Conservation (phyloP, 2,329 filamentous ascomycete genomes). For the Purpureocillium lavendulum region DNA sequence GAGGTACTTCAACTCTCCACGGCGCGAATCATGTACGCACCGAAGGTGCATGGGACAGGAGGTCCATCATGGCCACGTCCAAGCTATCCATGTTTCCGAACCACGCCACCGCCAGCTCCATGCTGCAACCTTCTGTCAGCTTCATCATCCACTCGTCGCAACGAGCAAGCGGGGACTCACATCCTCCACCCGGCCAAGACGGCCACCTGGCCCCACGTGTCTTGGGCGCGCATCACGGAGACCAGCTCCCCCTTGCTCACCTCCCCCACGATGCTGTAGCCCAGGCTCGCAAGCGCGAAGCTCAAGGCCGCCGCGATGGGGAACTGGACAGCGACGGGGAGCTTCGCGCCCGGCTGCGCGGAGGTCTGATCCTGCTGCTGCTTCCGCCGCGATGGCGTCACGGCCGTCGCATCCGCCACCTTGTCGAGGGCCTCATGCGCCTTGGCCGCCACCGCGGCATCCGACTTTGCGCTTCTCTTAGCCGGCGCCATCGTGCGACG, state of each 20-base stretch:
- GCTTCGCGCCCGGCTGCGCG: slow-evolving; percentile 12
- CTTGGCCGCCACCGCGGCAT: slow-evolving; percentile 7
- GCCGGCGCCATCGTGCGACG: slow-evolving; percentile 11
- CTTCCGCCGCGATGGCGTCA: neutral
- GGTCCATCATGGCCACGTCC: slow-evolving; percentile 55
- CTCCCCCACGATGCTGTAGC: slow-evolving; percentile 54
- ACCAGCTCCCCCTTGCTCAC: slow-evolving; percentile 59
- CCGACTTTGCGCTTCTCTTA: slow-evolving; percentile 13
- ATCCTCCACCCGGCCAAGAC: slow-evolving; percentile 44
- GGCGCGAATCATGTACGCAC: slow-evolving; percentile 22
- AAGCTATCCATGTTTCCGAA: slow-evolving; percentile 64
- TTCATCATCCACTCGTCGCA: neutral
- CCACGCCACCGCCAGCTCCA: slow-evolving; percentile 68
- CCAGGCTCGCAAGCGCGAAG: slow-evolving; percentile 53
- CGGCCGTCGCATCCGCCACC: neutral
- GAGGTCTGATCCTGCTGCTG: too few species aligned
- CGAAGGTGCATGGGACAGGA: slow-evolving; percentile 68
- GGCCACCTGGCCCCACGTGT: slow-evolving; percentile 53
- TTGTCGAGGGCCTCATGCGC: slow-evolving; percentile 10
- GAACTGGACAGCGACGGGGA: slow-evolving; percentile 40
- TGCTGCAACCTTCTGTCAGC: slow-evolving; percentile 29
- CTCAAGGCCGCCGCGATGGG: slow-evolving; percentile 44
- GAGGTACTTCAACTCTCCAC: neutral
- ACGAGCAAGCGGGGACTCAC: slow-evolving; percentile 30
- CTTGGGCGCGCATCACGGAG: slow-evolving; percentile 53